Conservation (phyloP, 106 monocot genomes). For the Dioscorea dumetorum region DNA sequence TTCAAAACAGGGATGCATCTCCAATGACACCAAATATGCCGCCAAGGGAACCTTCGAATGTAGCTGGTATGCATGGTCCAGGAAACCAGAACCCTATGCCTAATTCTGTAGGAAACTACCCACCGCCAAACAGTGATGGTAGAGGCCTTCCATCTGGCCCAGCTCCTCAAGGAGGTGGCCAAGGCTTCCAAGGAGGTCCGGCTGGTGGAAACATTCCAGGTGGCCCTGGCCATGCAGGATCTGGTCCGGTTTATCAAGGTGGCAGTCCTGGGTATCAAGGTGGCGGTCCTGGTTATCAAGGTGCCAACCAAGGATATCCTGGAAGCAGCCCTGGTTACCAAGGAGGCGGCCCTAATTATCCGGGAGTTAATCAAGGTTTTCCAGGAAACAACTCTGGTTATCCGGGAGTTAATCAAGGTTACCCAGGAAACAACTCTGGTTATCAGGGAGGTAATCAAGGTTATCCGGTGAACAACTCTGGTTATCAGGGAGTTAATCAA, state of each 20-base stretch:
- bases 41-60: background rate
- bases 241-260: background rate
- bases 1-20: slow-evolving; percentile 30
- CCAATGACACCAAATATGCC: slow-evolving; percentile 13
- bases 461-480: slow-evolving; percentile 22
- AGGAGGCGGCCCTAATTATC: too few species aligned
- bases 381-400: slow-evolving; percentile 9
- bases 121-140: too few species aligned
- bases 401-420: background rate
- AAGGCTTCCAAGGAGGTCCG: too few species aligned
- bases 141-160: too few species aligned
- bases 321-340: slow-evolving; percentile 15
- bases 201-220: too few species aligned
- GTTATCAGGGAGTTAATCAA: too few species aligned
- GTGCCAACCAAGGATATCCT: background rate
- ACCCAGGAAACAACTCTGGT: background rate
- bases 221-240: too few species aligned
- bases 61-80: too few species aligned
- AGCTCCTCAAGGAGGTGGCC: too few species aligned
- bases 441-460: slow-evolving; percentile 12
- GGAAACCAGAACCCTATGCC: too few species aligned
- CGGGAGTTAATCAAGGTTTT: slow-evolving; percentile 15
- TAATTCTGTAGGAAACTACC: too few species aligned
- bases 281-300: slow-evolving; percentile 21
- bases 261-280: slow-evolving; percentile 11